phyloP scores from a whole-genome alignment of 345 rosid species.

The Limnanthes douglasii region DNA sequence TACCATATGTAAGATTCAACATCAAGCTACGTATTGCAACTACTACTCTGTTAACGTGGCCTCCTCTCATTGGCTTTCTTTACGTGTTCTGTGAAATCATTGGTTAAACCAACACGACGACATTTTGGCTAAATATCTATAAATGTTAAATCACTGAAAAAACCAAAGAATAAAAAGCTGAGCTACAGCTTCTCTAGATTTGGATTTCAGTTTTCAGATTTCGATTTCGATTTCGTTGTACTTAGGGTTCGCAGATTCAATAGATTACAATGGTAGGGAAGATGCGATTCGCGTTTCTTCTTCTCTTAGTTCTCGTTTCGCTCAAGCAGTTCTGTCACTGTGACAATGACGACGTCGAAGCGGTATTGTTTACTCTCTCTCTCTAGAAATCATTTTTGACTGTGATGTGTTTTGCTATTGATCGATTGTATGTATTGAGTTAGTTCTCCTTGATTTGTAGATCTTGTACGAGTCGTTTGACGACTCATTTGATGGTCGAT shows the following conservation, averaged over 20 bases:
- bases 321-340: slow-evolving; percentile 30
- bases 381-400: too few relatives aligned
- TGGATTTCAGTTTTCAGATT: too few relatives aligned
- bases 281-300: slow-evolving; percentile 23
- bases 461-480: slow-evolving; percentile 60
- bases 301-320: slow-evolving; percentile 31
- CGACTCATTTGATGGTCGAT: slow-evolving; percentile 57
- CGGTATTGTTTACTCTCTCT: slow-evolving; percentile 16
- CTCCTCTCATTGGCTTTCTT: too few relatives aligned
- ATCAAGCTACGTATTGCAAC: too few relatives aligned
- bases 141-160: too few relatives aligned
- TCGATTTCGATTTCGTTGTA: background rate
- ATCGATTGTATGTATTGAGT: slow-evolving; percentile 3
- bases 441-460: slow-evolving; percentile 18
- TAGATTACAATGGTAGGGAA: slow-evolving; percentile 23
- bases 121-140: too few relatives aligned
- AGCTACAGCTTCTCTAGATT: too few relatives aligned
- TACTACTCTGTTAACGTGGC: too few relatives aligned
- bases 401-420: slow-evolving; percentile 3
- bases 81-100: too few relatives aligned
- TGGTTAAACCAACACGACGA: too few relatives aligned
- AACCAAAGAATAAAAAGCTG: too few relatives aligned
- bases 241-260: slow-evolving; percentile 6
- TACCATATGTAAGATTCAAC: too few relatives aligned
- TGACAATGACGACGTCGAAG: slow-evolving; percentile 32